Percentiles rank a stretch among this genome's conserved stretches.
phyloP scores from a whole-genome alignment of 116 monocot genomes.

The Posidonia oceanica region DNA sequence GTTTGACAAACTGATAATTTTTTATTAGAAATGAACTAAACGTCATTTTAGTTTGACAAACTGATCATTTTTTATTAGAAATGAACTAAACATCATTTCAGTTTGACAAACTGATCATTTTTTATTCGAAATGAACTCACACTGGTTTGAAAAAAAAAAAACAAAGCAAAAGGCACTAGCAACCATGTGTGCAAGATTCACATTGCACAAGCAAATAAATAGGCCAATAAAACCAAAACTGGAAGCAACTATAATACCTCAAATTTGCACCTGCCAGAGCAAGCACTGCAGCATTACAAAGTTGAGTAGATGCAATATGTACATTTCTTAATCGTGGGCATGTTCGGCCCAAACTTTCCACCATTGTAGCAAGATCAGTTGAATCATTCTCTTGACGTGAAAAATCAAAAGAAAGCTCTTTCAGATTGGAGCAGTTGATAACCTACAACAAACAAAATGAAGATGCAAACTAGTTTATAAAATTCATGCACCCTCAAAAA shows the following conservation, averaged over 20 bases:
- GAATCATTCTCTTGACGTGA: conserved; percentile 72
- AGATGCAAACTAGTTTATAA: not conserved
- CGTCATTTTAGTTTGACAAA: too few relatives aligned
- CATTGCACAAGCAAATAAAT: not conserved
- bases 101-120: too few relatives aligned
- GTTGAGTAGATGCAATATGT: conserved; percentile 58
- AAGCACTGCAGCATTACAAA: conserved; percentile 81
- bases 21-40: too few relatives aligned
- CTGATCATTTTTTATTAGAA: too few relatives aligned
- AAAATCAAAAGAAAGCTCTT: conserved; percentile 84
- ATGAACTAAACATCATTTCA: too few relatives aligned
- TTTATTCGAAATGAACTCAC: too few relatives aligned
- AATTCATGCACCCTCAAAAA: not conserved
- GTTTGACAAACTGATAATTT: too few relatives aligned
- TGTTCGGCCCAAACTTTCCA: conserved; percentile 58
- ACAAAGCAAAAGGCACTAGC: too few relatives aligned
- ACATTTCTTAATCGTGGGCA: conserved; percentile 61
- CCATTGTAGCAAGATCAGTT: conserved; percentile 64
- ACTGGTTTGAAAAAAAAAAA: too few relatives aligned
- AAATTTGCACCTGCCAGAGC: conserved; percentile 65
- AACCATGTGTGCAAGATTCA: too few relatives aligned
- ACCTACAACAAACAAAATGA: conserved; percentile 24
- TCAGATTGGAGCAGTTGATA: conserved; percentile 82
- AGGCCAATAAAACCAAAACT: not conserved
- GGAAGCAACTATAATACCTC: conserved; percentile 34